phyloP scores from a whole-genome alignment of 768 basidiomycete species.

The Phaeotremella skinneri region DNA sequence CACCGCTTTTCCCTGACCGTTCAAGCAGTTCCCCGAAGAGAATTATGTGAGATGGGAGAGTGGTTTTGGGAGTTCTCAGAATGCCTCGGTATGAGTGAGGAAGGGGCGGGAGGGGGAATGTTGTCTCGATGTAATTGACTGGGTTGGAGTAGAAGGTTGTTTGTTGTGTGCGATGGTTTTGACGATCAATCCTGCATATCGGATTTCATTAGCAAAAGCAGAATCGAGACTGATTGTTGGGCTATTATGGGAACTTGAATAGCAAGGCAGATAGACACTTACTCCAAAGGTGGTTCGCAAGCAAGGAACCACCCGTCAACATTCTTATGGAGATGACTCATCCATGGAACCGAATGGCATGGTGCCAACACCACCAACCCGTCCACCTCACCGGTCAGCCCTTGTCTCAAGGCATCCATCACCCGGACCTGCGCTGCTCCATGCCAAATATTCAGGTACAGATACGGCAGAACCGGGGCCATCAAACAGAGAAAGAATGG shows the following conservation, averaged over 20 bases:
- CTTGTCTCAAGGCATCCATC: constrained; percentile 61
- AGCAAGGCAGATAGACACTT: constrained; percentile 47
- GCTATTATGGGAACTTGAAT: constrained; percentile 15
- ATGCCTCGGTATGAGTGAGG: no score
- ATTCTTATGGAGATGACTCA: constrained; percentile 75
- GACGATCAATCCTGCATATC: constrained; percentile 57
- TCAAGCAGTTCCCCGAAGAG: constrained; percentile 75
- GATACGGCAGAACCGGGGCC: constrained; percentile 58
- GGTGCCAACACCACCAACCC: constrained; percentile 85
- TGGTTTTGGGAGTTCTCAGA: constrained; percentile 54
- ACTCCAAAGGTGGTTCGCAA: constrained; percentile 90
- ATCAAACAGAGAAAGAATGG: constrained; percentile 55
- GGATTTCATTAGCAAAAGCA: no score
- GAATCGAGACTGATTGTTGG: constrained; percentile 1
- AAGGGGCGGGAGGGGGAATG: constrained; percentile 62
- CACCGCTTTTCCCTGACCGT: neutral
- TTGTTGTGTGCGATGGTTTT: constrained; percentile 73
- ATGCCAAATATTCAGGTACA: constrained; percentile 73
- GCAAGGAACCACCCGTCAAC: constrained; percentile 80
- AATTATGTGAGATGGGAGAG: constrained; percentile 66
- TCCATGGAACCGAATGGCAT: constrained; percentile 93
- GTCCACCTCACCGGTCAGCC: constrained; percentile 52
- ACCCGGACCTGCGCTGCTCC: constrained; percentile 75
- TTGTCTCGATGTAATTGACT: constrained; percentile 60
- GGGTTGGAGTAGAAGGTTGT: constrained; percentile 77